Conservation (phyloP, 148 eudicot species). For the Rhododendron kiyosumense region DNA sequence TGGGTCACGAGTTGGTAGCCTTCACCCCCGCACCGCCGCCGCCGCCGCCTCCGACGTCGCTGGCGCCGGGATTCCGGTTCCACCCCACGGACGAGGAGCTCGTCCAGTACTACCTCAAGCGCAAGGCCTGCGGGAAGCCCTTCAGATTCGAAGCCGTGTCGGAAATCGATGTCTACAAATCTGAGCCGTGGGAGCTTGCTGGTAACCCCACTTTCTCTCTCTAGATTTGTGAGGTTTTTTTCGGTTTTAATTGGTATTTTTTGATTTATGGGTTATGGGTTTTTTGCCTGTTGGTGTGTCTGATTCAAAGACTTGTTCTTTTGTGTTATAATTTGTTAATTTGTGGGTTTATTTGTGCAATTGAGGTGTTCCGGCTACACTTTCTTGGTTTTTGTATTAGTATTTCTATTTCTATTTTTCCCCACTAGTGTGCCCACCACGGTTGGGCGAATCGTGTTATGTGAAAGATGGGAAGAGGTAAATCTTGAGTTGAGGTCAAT, state of each 20-base stretch:
- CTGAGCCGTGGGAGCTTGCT: conserved; percentile 38
- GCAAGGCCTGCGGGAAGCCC: conserved; percentile 30
- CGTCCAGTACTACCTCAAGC: conserved; percentile 35
- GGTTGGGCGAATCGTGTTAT: background rate
- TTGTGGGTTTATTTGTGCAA: background rate
- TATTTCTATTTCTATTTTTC: background rate
- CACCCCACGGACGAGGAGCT: conserved; percentile 42
- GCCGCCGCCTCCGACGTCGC: conserved; percentile 20
- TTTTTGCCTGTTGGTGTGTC: background rate
- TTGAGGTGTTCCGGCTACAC: background rate
- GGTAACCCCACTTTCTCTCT: conserved; percentile 12
- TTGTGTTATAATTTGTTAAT: background rate
- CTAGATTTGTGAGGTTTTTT: background rate
- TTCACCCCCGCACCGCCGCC: background rate
- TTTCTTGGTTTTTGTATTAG: background rate
- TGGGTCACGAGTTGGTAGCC: conserved; percentile 15
- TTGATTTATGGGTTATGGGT: background rate
- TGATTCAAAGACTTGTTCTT: background rate
- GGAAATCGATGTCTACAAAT: conserved; percentile 37
- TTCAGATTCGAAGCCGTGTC: conserved; percentile 37
- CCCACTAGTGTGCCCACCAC: background rate
- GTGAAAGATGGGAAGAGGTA: background rate
- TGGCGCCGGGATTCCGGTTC: conserved; percentile 40
- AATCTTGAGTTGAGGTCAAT: background rate
- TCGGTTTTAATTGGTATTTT: background rate